Conservation (phyloP, 2,329 filamentous ascomycete species). For the Colletotrichum horii region DNA sequence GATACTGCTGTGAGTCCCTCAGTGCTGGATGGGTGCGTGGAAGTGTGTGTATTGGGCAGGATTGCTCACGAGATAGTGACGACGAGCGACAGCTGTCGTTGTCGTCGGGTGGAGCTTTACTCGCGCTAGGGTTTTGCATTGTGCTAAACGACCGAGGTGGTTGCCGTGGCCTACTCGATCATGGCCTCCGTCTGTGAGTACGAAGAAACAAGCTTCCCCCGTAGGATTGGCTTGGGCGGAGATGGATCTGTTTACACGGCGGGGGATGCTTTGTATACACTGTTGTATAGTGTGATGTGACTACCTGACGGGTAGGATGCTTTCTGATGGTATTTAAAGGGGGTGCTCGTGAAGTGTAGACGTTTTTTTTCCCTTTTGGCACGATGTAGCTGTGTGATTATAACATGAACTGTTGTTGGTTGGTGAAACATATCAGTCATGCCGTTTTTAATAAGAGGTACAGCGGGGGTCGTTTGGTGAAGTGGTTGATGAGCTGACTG, state of each 20-base stretch:
- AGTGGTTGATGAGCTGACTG: no score
- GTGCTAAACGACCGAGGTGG: neutral
- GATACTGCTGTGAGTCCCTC: no score
- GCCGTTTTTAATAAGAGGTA: no score
- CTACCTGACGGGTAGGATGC: neutral
- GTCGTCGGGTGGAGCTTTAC: rapidly evolving
- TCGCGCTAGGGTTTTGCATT: neutral
- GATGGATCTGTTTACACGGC: neutral
- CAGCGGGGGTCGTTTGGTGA: no score
- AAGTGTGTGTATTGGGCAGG: neutral
- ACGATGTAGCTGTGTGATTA: no score
- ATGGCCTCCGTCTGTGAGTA: neutral
- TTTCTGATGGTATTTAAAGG: neutral
- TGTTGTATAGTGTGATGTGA: rapidly evolving
- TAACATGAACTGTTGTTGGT: no score
- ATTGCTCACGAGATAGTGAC: neutral
- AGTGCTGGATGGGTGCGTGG: no score
- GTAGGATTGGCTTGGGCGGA: neutral
- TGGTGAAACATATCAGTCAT: no score
- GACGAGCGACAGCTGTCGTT: rapidly evolving
- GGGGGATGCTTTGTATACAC: neutral
- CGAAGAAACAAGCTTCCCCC: neutral
- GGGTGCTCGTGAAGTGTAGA: no score
- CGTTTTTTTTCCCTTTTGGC: no score
- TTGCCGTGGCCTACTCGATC: neutral